Conservation (phyloP, 140 eudicot species). For the Bidens hawaiensis region DNA sequence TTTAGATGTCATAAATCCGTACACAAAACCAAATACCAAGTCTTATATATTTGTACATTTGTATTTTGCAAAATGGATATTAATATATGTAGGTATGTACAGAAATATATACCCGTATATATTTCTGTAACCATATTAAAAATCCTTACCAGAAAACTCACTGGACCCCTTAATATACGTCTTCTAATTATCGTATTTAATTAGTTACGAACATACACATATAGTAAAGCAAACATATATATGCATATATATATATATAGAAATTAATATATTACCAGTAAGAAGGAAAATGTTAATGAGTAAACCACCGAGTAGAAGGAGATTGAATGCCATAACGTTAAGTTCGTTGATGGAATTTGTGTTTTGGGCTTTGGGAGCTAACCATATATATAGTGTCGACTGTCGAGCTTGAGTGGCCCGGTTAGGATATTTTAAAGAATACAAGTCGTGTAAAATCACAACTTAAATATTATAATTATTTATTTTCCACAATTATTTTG, state of each 20-base stretch:
- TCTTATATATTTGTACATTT: background rate
- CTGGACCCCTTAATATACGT: too few species aligned
- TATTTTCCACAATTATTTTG: background rate
- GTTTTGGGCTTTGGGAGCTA: background rate
- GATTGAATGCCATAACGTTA: background rate
- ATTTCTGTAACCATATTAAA: too few species aligned
- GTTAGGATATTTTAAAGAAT: background rate
- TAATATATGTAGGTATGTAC: background rate
- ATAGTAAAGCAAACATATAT: background rate
- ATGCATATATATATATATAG: background rate
- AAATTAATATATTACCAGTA: background rate
- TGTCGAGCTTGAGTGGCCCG: background rate
- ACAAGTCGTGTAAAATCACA: background rate
- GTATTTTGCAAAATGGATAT: background rate
- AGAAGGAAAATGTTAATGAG: background rate
- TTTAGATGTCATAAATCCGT: too few species aligned
- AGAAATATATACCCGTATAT: background rate
- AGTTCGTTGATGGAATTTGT: background rate
- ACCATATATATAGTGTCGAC: conserved; percentile 12
- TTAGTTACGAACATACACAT: background rate
- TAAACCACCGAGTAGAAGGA: background rate
- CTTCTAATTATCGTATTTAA: background rate
- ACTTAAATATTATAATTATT: background rate
- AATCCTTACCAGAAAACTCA: background rate
- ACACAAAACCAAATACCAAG: too few species aligned